Base-by-base conservation (phyloP, 176 grass and related monocot genomes). In the Oryza longistaminata region DNA sequence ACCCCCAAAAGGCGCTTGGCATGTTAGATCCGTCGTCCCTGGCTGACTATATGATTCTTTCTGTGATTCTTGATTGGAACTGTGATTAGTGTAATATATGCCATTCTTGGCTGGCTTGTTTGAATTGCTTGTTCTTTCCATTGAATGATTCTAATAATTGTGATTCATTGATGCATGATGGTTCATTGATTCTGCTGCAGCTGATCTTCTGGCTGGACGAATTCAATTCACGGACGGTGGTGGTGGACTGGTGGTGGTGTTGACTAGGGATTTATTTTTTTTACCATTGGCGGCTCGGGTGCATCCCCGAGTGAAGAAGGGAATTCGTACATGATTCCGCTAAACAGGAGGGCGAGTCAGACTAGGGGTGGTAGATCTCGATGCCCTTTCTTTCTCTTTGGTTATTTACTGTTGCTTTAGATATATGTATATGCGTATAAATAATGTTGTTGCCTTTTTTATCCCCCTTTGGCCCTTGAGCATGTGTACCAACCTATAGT, bases 301-400 rank as follows among this genome's bases (percentile, higher is more conserved):
- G 70, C 52, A 21, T 84, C 31, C 31, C 66, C 40, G 8, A 87
- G 71, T 14, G 62, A 94, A 42, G 62, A 94, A 42, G 68, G 34
- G 81, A 85, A 75, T 75, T 89, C 75, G 91, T 94, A 85, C 93
- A 96, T 99, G 96, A 71, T 92, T 81, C 84, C 96, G 53, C 81
- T 88, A 80, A 94, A 86, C 83, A 89, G 96, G 80, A 86, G 81
- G 73, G 84, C 91, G 90, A 88, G 73, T 85, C 91, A 86, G 81
- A 81, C 91, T 64, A 97, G 93, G 78, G 71, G 87, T 76, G 90
- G 83, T 96, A 99, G 87, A 84, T 85, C 86, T 96, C 89, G 74
- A 24, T 76, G 52, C 77, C 2, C 13, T 70, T 31, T 48, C 25
- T 70, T 39, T 65, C 31, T 70, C 67, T 81, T 81, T 82, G 65